phyloP scores from a whole-genome alignment of 148 eudicot genomes.

The Persicaria tinctoria region DNA sequence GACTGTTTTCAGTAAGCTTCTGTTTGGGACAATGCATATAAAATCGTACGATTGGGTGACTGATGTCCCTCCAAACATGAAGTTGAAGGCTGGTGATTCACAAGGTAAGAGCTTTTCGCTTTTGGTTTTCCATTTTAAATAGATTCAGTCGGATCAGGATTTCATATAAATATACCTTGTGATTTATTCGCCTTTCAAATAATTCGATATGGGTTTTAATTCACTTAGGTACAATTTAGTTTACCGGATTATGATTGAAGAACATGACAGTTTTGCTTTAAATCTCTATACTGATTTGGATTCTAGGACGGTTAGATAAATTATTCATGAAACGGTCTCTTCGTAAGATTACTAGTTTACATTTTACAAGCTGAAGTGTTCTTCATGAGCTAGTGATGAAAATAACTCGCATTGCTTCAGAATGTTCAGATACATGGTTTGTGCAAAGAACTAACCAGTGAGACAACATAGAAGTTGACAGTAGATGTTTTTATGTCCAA shows the following conservation, averaged over 20 bases:
- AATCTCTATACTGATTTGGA: not conserved
- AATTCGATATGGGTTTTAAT: not conserved
- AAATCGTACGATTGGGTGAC: slow-evolving; percentile 72
- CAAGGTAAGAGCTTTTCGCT: slow-evolving; percentile 8
- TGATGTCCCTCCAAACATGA: slow-evolving; percentile 13
- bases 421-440: not conserved
- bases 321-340: not conserved
- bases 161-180: not conserved
- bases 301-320: not conserved
- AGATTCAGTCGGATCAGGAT: not conserved
- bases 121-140: not conserved
- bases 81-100: slow-evolving; percentile 7
- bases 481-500: no score
- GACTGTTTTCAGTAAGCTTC: slow-evolving; percentile 86
- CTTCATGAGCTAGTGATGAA: not conserved
- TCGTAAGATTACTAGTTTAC: not conserved
- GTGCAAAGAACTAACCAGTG: not conserved
- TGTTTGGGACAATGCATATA: slow-evolving; percentile 78
- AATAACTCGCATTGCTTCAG: not conserved
- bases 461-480: not conserved
- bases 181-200: no score
- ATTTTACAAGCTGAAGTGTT: not conserved
- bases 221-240: not conserved
- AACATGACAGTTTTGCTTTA: not conserved
- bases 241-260: not conserved